Percentiles rank a stretch among this genome's conserved stretches.
These are phyloP conservation scores for Castanospermum australe DNA, from an alignment of 306 rosid species.

Conservation along the genomic window DNA sequence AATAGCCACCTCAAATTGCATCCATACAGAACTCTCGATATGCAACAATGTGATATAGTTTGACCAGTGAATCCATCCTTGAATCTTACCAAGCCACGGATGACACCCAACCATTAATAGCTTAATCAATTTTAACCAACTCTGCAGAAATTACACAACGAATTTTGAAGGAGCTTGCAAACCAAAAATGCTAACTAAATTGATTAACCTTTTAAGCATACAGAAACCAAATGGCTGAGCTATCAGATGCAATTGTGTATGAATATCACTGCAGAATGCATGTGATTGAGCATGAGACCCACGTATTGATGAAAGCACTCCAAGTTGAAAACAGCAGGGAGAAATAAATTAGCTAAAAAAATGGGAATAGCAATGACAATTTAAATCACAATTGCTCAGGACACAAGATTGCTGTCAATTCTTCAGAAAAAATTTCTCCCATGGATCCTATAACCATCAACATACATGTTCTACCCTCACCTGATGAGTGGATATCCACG, in stretches of 20 bases:
- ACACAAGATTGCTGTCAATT: slow-evolving; percentile 27
- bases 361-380: slow-evolving; percentile 19
- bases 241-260: slow-evolving; percentile 40
- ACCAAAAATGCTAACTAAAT: slow-evolving; percentile 18
- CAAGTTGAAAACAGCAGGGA: slow-evolving; percentile 16
- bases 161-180: background rate
- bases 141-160: background rate
- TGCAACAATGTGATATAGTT: background rate
- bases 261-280: too few species aligned
- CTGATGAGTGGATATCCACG: slow-evolving; percentile 1
- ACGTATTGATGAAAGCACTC: slow-evolving; percentile 23
- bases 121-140: too few species aligned
- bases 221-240: slow-evolving; percentile 28
- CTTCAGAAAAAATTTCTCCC: slow-evolving; percentile 33
- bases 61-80: background rate
- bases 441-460: slow-evolving; percentile 17
- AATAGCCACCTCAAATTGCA: too few species aligned
- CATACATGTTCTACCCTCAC: slow-evolving; percentile 14
- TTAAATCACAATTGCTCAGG: slow-evolving; percentile 27
- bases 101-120: too few species aligned
- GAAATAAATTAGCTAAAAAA: slow-evolving; percentile 17
- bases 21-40: background rate
- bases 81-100: background rate
- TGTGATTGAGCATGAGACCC: slow-evolving; percentile 18
- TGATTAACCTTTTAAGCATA: slow-evolving; percentile 42